Evolutionary conservation across 257 asterid species (phyloP).

Genomic region (Handroanthus guayacan): DNA sequence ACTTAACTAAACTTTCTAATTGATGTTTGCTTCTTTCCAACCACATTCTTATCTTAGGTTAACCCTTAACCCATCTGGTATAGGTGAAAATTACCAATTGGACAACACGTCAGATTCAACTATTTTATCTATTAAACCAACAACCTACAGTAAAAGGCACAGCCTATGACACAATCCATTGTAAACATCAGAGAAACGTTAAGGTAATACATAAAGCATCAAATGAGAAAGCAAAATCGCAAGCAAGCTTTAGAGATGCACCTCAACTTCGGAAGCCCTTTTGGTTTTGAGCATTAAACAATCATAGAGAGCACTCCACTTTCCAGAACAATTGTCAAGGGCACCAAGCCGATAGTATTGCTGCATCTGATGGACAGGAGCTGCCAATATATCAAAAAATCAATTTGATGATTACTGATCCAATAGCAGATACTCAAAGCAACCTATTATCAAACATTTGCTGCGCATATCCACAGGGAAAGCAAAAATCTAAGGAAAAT

Average conservation of each 20-base stretch:
- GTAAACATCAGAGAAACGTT: background rate
- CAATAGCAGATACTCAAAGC: background rate
- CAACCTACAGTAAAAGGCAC: background rate
- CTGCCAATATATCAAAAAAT: conserved; percentile 52
- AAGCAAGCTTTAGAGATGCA: conserved; percentile 33
- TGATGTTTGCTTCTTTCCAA: conserved; percentile 10
- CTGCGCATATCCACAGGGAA: conserved; percentile 12
- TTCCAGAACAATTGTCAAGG: conserved; percentile 76
- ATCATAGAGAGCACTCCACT: conserved; percentile 77
- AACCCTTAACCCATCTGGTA: background rate
- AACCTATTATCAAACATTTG: conserved; percentile 35
- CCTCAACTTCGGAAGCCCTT: conserved; percentile 74
- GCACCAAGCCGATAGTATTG: conserved; percentile 84
- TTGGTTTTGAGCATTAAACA: conserved; percentile 86
- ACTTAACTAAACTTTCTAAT: background rate
- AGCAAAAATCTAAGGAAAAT: background rate
- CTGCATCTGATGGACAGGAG: conserved; percentile 95
- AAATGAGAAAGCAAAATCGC: background rate
- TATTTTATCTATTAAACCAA: conserved; percentile 9
- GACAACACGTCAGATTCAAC: conserved; percentile 14
- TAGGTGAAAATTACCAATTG: background rate
- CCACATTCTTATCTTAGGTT: background rate
- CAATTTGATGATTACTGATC: conserved; percentile 7
- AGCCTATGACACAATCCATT: background rate
- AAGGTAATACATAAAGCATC: background rate